Percentiles rank a stretch among this genome's conserved stretches.
Evolutionary conservation across 805 yeast species (phyloP).

Genomic region (Metschnikowia koreensis): DNA sequence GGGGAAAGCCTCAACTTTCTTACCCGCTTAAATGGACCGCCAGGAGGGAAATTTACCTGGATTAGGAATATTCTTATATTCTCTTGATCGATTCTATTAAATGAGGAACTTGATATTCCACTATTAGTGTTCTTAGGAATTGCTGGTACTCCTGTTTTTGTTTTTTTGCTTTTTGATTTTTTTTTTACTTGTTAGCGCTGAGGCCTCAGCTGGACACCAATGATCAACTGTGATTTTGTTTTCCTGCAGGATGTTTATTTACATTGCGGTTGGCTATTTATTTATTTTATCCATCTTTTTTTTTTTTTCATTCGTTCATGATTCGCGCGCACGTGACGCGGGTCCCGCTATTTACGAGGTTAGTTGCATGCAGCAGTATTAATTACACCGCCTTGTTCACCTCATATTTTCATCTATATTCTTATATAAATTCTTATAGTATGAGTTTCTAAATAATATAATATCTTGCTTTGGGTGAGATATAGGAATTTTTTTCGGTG

Average conservation of each 20-base stretch:
- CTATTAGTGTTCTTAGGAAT: not conserved
- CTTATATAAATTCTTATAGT: no score
- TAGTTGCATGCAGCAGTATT: no score
- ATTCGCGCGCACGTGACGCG: not conserved
- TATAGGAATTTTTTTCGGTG: no score
- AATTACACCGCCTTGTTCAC: no score
- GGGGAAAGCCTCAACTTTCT: not conserved
- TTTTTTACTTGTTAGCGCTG: no score
- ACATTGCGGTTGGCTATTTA: constrained; percentile 7
- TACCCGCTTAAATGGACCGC: no score
- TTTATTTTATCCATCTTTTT: not conserved
- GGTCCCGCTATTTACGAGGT: not conserved
- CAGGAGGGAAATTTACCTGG: no score
- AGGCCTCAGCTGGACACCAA: not conserved
- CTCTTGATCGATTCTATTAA: not conserved
- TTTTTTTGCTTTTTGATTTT: not conserved
- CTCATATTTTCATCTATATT: no score
- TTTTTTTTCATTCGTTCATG: not conserved
- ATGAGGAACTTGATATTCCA: not conserved
- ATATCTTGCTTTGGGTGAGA: no score
- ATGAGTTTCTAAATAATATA: no score
- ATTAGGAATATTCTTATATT: not conserved
- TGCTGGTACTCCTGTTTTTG: not conserved
- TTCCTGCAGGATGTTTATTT: constrained; percentile 13
- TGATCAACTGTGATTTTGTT: not conserved